Evolutionary conservation across 306 rosid genomes (phyloP).

Genomic region (Vigna reflexopilosa): DNA sequence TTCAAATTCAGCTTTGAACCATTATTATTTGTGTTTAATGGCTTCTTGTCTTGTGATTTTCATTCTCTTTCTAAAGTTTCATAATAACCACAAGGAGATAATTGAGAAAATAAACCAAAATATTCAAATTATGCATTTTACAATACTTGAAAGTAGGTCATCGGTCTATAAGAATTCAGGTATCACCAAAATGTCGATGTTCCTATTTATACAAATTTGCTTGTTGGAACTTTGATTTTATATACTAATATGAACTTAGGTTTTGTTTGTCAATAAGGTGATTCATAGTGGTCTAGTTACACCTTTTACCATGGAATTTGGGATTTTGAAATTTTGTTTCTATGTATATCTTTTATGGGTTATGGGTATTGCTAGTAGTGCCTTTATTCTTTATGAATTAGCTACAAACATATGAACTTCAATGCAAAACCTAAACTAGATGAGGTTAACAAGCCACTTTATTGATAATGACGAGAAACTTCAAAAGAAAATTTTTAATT

Average conservation of each 20-base stretch:
- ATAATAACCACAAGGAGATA: constrained; percentile 69
- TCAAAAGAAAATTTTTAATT: too few species aligned
- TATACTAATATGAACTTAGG: not conserved
- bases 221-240: not conserved
- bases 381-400: not conserved
- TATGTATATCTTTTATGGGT: not conserved
- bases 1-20: not conserved
- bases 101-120: constrained; percentile 78
- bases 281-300: not conserved
- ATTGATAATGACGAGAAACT: too few species aligned
- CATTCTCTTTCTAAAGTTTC: constrained; percentile 59
- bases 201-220: not conserved
- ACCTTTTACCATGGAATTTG: not conserved
- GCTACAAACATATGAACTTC: too few species aligned
- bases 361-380: not conserved
- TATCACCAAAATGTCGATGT: constrained; percentile 22
- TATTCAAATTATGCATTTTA: constrained; percentile 72
- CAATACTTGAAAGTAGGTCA: constrained; percentile 58
- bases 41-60: not conserved
- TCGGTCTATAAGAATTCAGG: constrained; percentile 57
- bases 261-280: not conserved
- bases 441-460: too few species aligned
- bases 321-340: not conserved
- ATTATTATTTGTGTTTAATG: not conserved
- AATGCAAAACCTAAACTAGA: too few species aligned